These are phyloP conservation scores for Cystobasidium sp. DNA, from an alignment of 1,284 basidiomycete genomes.

Conservation along the genomic window DNA sequence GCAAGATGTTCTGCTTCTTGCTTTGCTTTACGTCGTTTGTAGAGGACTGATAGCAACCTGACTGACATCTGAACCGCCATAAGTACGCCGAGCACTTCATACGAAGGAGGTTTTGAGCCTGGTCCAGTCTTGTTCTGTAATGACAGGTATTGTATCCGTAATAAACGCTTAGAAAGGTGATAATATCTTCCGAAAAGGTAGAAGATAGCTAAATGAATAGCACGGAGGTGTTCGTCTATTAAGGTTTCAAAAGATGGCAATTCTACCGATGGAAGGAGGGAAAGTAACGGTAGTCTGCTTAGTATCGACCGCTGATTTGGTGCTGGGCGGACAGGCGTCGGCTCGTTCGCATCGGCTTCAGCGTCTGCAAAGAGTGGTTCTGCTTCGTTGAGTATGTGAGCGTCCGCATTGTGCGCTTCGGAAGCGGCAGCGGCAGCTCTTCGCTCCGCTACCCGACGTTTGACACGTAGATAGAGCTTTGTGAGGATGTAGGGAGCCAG, in stretches of 20 bases:
- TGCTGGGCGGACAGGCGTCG: not conserved
- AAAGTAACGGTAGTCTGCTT: constrained; percentile 23
- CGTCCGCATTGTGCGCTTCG: not conserved
- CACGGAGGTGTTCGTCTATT: constrained; percentile 54
- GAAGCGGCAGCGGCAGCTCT: constrained; percentile 1
- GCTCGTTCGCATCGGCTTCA: constrained; percentile 11
- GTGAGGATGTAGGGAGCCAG: constrained; percentile 55
- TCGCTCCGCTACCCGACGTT: constrained; percentile 20
- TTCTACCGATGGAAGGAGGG: constrained; percentile 36
- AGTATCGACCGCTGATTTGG: constrained; percentile 15
- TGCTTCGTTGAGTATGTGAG: constrained; percentile 31
- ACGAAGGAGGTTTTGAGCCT: constrained; percentile 53
- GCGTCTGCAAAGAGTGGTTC: constrained; percentile 37
- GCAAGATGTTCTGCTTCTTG: constrained; percentile 34
- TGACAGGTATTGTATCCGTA: constrained; percentile 55
- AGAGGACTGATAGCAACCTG: constrained; percentile 50
- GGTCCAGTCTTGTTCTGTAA: constrained; percentile 43
- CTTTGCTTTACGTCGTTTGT: constrained; percentile 38
- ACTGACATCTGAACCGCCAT: constrained; percentile 56
- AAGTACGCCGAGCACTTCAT: constrained; percentile 57
- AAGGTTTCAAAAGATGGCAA: constrained; percentile 55
- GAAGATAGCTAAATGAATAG: constrained; percentile 58
- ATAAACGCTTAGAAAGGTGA: constrained; percentile 55
- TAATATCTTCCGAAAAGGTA: constrained; percentile 59
- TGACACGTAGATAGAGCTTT: constrained; percentile 42